These are phyloP conservation scores for Vaccinium vitisidaea DNA, from an alignment of 148 eudicot species.

Conservation along the genomic window DNA sequence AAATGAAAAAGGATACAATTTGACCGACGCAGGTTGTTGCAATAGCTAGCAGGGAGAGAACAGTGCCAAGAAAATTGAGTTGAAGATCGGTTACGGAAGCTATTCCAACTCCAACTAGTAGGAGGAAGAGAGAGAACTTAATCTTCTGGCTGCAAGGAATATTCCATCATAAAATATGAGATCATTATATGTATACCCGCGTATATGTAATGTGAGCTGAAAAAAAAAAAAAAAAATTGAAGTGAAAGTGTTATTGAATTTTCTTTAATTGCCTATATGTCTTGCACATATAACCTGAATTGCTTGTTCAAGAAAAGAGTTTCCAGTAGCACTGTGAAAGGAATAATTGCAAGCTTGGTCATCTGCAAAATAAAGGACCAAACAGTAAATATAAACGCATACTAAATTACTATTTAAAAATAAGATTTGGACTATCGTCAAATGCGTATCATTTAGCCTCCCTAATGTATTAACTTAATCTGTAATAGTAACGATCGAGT, in stretches of 20 bases:
- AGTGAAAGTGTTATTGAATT: background rate
- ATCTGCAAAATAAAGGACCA: conserved; percentile 38
- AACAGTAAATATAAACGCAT: background rate
- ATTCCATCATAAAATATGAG: background rate
- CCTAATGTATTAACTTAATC: no score
- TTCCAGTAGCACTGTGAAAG: conserved; percentile 87
- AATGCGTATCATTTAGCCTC: no score
- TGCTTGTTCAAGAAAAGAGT: conserved; percentile 82
- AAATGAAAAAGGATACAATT: conserved; percentile 89
- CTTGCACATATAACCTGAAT: conserved; percentile 48
- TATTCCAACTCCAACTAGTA: conserved; percentile 83
- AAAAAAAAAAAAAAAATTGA: background rate
- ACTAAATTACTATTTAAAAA: background rate
- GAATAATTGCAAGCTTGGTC: conserved; percentile 92
- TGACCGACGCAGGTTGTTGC: conserved; percentile 88
- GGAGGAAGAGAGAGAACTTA: conserved; percentile 59
- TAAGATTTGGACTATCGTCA: no score
- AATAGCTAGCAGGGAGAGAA: conserved; percentile 82
- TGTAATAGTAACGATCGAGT: no score
- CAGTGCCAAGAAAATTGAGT: conserved; percentile 75
- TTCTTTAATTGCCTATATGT: background rate
- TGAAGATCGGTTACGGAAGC: conserved; percentile 92
- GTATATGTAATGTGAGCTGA: background rate
- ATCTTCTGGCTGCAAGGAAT: conserved; percentile 64
- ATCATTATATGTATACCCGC: background rate